Evolutionary conservation across 1,139 yeast genomes (phyloP), one percentile per base, ranked within the genome.

Genomic region (Hyphopichia khmerensis): DNA sequence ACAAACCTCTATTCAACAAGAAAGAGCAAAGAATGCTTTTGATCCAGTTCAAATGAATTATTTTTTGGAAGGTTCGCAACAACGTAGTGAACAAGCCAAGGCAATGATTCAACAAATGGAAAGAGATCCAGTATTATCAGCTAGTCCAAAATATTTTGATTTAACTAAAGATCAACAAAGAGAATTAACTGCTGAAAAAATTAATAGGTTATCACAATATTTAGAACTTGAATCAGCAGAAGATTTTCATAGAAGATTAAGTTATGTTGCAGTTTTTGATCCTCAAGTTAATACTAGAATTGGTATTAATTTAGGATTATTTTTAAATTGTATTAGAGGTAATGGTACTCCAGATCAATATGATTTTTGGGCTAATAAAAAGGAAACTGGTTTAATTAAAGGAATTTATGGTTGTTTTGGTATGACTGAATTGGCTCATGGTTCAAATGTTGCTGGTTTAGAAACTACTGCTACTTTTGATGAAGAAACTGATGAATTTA

Each of bases 251-350:
- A 58, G 61, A 46, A 59, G 77, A 49, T 61, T 72, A 48, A 64
- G 70, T 49, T 84, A 86, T 57, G 77, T 87, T 37, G 79, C 82
- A 40, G 72, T 82, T 27, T 73, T 59, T 46, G 77, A 81, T 48
- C 87, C 93, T 18, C 75, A 89, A 47, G 62, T 81, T 36, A 87
- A 65, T 42, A 72, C 67, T 48, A 57, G 75, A 56, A 56, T 75
- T 50, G 60, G 87, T 40, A 86, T 86, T 42, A 87, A 86, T 64
- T 71, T 81, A 56, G 90, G 89, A 5, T 72, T 86, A 44, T 86
- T 85, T 59, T 71, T 84, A 51, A 79, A 80, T 51, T 83, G 90
- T 49, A 66, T 86, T 46, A 79, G 77, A 52, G 91, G 93, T 41
- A 82, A 84, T 48, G 95, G 93, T 50, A 82, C 93, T 41, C 44